Evolutionary conservation across 768 basidiomycete species (phyloP), one percentile per base, ranked within the genome.

Genomic region (Leucocoprinus sp.): DNA sequence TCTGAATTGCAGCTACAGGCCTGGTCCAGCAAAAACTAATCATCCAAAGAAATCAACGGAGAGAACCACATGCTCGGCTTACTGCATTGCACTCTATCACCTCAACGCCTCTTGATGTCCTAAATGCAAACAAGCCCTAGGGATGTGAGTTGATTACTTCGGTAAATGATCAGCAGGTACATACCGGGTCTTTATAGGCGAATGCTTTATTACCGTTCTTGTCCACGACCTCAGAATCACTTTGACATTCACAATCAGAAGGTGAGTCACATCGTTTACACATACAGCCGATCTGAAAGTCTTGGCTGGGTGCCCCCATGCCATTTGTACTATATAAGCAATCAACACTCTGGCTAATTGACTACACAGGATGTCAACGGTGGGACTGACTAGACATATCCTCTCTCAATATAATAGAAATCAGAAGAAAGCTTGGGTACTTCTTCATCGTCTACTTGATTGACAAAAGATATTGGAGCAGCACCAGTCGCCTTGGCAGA

Each of bases 21-120:
- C 74, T 76, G 37, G 8, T 23, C 22, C n/a, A n/a, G n/a, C n/a
- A n/a, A n/a, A n/a, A n/a, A n/a, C n/a, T n/a, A n/a, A n/a, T n/a
- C n/a, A n/a, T n/a, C n/a, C n/a, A n/a, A n/a, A 26, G 27, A n/a
- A 15, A 18, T 41, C 9, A 4, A 5, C 15, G 17, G 26, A 8
- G 12, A 28, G 15, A 41, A 5, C 12, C 5, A 12, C n/a, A 34
- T 12, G 8, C 9, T 23, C 8, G 6, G 34, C 66, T 38, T 54
- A 78, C 82, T 56, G 69, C 62, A 50, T 83, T 85, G 49, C 83
- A 86, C 57, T 86, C 83, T 4, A 83, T 67, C 8, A 81, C 75
- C 37, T 79, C 75, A 0, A 61, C 54, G 0, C 75, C 75, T 11
- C 57, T 63, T 8, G 64, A 58, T 9, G 61, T 52, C 28, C 63